These are phyloP conservation scores for Styphnolobium japonicum DNA, from an alignment of 306 rosid species.

Conservation along the genomic window DNA sequence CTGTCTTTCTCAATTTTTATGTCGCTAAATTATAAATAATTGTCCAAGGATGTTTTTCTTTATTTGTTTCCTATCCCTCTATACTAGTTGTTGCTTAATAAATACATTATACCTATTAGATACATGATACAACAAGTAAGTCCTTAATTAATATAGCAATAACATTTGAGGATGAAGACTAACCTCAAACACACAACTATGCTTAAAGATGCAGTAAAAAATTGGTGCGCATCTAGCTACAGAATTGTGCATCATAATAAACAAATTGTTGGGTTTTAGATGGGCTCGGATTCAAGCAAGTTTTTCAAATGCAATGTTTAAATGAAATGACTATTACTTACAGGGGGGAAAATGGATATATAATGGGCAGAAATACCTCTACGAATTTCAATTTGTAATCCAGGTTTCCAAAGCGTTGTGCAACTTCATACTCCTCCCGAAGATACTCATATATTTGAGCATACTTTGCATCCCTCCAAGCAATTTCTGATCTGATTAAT, in stretches of 20 bases:
- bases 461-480: slow-evolving; percentile 96
- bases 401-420: slow-evolving; percentile 92
- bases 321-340: slow-evolving; percentile 5
- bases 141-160: not conserved
- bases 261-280: not conserved
- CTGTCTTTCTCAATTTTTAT: not conserved
- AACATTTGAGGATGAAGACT: not conserved
- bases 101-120: not conserved
- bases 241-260: not conserved
- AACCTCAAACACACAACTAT: not conserved
- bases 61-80: not conserved
- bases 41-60: not conserved
- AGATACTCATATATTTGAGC: slow-evolving; percentile 87
- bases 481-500: slow-evolving; percentile 83
- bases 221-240: not conserved
- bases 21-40: not conserved
- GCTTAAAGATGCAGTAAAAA: not conserved
- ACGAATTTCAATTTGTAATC: slow-evolving; percentile 89
- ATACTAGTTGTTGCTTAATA: not conserved
- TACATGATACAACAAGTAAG: not conserved
- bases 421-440: slow-evolving; percentile 85
- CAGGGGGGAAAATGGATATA: not conserved
- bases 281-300: not conserved
- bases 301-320: slow-evolving; percentile 5
- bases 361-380: slow-evolving; percentile 53